These are phyloP conservation scores for Eudorina sp. DNA, from an alignment of 139 green algal genomes.

Conservation along the genomic window DNA sequence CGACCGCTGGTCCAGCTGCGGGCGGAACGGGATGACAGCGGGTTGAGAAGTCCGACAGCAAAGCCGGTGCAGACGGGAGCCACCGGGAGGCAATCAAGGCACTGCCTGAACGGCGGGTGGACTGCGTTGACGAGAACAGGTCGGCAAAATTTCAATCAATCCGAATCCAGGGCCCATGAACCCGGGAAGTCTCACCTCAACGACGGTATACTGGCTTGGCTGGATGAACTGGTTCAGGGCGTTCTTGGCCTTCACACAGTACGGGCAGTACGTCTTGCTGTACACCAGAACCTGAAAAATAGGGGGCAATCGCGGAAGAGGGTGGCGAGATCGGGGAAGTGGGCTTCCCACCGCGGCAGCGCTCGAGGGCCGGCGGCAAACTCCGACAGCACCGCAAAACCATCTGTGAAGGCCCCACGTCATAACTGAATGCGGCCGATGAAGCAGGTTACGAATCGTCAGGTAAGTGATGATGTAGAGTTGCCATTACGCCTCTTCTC, in stretches of 20 bases:
- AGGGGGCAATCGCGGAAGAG: not conserved
- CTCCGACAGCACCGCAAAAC: not conserved
- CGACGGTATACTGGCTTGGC: constrained; percentile 46
- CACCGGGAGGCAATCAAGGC: too few relatives aligned
- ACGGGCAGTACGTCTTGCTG: constrained; percentile 66
- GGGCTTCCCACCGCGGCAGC: not conserved
- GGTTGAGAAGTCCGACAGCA: too few relatives aligned
- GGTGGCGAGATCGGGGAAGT: not conserved
- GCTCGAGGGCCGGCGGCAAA: not conserved
- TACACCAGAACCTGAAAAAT: constrained; percentile 54
- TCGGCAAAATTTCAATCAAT: too few relatives aligned
- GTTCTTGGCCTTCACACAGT: constrained; percentile 68
- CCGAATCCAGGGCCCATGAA: too few relatives aligned
- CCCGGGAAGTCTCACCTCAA: constrained; percentile 64
- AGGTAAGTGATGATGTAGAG: not conserved
- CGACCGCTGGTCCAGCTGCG: constrained; percentile 57
- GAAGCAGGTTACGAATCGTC: not conserved
- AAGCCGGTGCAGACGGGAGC: too few relatives aligned
- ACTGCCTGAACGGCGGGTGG: too few relatives aligned
- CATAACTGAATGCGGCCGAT: not conserved
- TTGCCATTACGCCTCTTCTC: not conserved
- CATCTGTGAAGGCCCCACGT: not conserved
- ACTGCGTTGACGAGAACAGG: too few relatives aligned
- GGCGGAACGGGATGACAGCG: not conserved
- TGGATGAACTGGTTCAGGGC: constrained; percentile 58